Evolutionary conservation across 306 rosid species (phyloP).

Genomic region (Styphnolobium japonicum): DNA sequence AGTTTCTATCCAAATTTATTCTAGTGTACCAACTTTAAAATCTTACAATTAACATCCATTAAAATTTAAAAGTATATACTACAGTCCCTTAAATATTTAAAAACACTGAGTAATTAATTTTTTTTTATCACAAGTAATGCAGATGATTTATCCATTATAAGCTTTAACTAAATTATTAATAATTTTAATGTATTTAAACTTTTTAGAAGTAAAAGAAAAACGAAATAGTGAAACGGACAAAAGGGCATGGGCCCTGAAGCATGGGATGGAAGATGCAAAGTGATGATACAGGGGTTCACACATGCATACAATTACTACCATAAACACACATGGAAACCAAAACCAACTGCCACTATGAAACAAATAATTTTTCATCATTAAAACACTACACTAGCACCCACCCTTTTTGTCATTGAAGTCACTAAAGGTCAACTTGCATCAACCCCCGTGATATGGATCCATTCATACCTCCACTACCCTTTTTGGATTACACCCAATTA

Average conservation of each 20-base stretch:
- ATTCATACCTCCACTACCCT: constrained; percentile 29
- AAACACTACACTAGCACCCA: constrained; percentile 41
- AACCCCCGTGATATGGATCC: constrained; percentile 19
- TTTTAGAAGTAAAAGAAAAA: too few relatives aligned
- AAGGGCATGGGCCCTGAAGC: constrained; percentile 43
- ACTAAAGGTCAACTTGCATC: constrained; percentile 59
- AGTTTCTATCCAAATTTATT: too few relatives aligned
- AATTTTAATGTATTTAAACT: too few relatives aligned
- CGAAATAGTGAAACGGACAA: constrained; percentile 38
- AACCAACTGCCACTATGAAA: constrained; percentile 52
- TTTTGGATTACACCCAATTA: constrained; percentile 25
- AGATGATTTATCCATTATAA: too few relatives aligned
- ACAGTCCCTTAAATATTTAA: too few relatives aligned
- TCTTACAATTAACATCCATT: too few relatives aligned
- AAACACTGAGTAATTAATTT: too few relatives aligned
- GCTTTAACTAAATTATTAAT: too few relatives aligned
- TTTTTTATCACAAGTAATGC: too few relatives aligned
- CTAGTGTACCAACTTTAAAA: too few relatives aligned
- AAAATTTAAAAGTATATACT: too few relatives aligned
- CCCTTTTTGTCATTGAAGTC: constrained; percentile 55
- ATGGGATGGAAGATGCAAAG: constrained; percentile 35
- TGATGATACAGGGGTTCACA: neutral
- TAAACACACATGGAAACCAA: constrained; percentile 72
- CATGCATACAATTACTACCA: constrained; percentile 45
- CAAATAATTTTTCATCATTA: constrained; percentile 60